phyloP scores from a whole-genome alignment of 805 yeast genomes.

The Yarrowia alimentaria region DNA sequence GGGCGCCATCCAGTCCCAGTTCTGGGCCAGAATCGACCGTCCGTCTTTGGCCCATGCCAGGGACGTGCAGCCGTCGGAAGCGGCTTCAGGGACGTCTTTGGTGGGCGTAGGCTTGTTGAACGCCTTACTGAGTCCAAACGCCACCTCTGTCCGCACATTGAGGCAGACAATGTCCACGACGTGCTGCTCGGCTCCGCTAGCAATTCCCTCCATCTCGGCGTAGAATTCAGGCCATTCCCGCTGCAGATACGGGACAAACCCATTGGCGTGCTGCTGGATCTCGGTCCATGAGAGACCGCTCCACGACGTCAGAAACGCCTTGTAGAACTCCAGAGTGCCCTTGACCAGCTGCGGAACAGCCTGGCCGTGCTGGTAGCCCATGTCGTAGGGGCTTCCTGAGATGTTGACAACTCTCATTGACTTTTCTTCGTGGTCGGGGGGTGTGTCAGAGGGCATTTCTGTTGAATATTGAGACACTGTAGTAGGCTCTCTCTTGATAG shows the following conservation, averaged over 20 bases:
- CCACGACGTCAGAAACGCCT: constrained; percentile 34
- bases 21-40: constrained; percentile 40
- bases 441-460: no score
- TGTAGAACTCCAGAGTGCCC: constrained; percentile 39
- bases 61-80: constrained; percentile 45
- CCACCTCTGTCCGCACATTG: constrained; percentile 45
- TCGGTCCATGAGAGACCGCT: constrained; percentile 39
- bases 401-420: constrained; percentile 29
- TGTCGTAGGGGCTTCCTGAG: constrained; percentile 31
- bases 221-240: constrained; percentile 38
- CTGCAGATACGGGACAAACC: constrained; percentile 38
- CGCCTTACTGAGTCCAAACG: constrained; percentile 34
- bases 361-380: constrained; percentile 43
- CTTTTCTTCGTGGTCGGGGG: background rate
- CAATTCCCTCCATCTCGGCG: constrained; percentile 43
- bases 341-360: constrained; percentile 39
- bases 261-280: constrained; percentile 37
- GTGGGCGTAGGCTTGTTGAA: constrained; percentile 2
- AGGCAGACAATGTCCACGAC: constrained; percentile 43
- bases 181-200: constrained; percentile 41
- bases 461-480: no score
- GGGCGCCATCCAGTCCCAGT: constrained; percentile 46
- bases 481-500: no score
- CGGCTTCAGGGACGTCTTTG: constrained; percentile 10
- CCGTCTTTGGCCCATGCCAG: constrained; percentile 36